A percentile compares a stretch with the other conserved stretches of the same genome.
phyloP scores from a whole-genome alignment of 1,139 yeast genomes.

The Lodderomyces pseudojiufengensis region DNA sequence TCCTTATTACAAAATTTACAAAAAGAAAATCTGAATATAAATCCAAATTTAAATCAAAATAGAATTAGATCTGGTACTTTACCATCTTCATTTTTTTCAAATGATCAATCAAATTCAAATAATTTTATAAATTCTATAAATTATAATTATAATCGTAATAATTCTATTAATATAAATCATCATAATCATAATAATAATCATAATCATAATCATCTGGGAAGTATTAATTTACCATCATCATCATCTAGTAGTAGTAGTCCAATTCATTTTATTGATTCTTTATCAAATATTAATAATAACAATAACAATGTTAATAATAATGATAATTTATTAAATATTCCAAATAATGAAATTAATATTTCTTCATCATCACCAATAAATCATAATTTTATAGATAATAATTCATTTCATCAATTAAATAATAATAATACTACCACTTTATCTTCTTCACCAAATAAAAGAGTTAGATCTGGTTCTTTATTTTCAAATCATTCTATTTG shows the following conservation, averaged over 20 bases:
- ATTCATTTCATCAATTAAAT: conserved; percentile 5
- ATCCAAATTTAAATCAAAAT: no score
- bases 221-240: background rate
- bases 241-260: conserved; percentile 3
- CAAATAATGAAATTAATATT: conserved; percentile 1
- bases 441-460: conserved; percentile 9
- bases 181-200: conserved; percentile 11
- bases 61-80: conserved; percentile 58
- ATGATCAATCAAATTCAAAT: conserved; percentile 11
- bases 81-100: conserved; percentile 38
- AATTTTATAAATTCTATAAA: conserved; percentile 9
- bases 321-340: conserved; percentile 1
- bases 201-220: background rate
- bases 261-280: background rate
- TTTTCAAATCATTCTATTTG: conserved; percentile 46
- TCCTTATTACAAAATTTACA: no score
- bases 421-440: no score
- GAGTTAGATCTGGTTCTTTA: conserved; percentile 44
- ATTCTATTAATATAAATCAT: conserved; percentile 8
- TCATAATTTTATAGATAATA: conserved; percentile 1
- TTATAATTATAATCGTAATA: conserved; percentile 7
- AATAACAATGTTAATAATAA: background rate
- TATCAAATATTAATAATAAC: background rate
- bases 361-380: conserved; percentile 3
- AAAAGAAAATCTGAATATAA: no score